Evolutionary conservation across 2,329 filamentous ascomycete genomes (phyloP), one percentile per base, ranked within the genome.

Genomic region (Biscogniauxia mediterranea): DNA sequence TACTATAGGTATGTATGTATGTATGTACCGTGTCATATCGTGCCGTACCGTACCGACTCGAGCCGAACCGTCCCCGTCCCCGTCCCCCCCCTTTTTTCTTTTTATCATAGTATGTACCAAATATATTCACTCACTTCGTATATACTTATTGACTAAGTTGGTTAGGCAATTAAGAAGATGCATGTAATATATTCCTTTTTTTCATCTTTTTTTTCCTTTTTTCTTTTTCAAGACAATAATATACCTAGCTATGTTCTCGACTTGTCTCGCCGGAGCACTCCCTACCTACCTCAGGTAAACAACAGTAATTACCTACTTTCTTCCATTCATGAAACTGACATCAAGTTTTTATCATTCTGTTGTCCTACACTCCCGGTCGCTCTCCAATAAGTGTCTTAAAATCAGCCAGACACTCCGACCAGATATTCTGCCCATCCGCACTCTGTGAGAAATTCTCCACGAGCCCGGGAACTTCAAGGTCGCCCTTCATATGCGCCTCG

Each of bases 401-500:
- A 15, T 71, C 70, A 9, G 61, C 60, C 62, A 86, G 64, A 19
- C 83, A 76, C 56, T 69, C 66, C 42, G 75, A 70, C 86, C 87
- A 90, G 26, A 75, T 60, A 6, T 55, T 26, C 42, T 53, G 56
- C n/a, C 68, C 81, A 78, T 81, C 2, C 53, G 65, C 62, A n/a
- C 63, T 66, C 59, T 63, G 63, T 42, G 65, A 65, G 50, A 67
- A 73, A 13, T 64, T 60, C 2, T 75, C 76, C 42, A 84, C 71
- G 57, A 66, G 71, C 26, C 77, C 73, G 13, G 80, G 61, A 0
- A 78, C 81, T 52, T 77, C 75, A 21, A 85, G 64, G 59, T 85
- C 83, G 23, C 77, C 78, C 62, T 67, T 74, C 83, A 85, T 85
- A 61, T 83, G 81, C 26, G 55, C 69, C 66, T 77, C 73, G 11